Percentiles rank a stretch among this genome's conserved stretches.
These are phyloP conservation scores for Pelagomonas calceolata DNA, from an alignment of 108 stramenopile species.

Conservation along the genomic window DNA sequence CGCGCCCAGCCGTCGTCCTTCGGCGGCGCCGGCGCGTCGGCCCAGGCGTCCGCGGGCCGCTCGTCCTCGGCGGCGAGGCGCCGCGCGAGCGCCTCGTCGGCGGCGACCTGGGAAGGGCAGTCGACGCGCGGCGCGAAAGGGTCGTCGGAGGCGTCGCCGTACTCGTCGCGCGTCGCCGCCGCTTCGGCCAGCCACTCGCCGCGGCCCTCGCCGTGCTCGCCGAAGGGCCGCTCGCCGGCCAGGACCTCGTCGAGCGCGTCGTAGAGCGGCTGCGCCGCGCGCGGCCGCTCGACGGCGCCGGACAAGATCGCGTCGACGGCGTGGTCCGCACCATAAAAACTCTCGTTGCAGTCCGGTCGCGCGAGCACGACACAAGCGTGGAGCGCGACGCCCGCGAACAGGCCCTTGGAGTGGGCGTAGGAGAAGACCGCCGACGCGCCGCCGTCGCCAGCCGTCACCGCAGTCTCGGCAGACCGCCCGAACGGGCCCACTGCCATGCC, in stretches of 20 bases:
- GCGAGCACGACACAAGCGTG: conserved; percentile 54
- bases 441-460: conserved; percentile 42
- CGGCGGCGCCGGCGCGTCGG: not conserved
- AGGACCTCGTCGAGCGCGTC: conserved; percentile 34
- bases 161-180: too few relatives aligned
- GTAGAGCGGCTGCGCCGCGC: conserved; percentile 64
- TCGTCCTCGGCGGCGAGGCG: too few relatives aligned
- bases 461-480: conserved; percentile 48
- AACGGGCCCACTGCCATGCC: conserved; percentile 69
- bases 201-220: too few relatives aligned
- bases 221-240: not conserved
- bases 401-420: conserved; percentile 68
- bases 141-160: too few relatives aligned
- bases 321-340: conserved; percentile 59
- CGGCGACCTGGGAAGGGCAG: too few relatives aligned
- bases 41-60: not conserved
- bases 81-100: too few relatives aligned
- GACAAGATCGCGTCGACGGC: conserved; percentile 38
- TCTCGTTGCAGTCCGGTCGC: conserved; percentile 67
- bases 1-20: not conserved
- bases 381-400: conserved; percentile 66
- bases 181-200: too few relatives aligned
- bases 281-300: conserved; percentile 39
- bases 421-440: conserved; percentile 60
- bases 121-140: too few relatives aligned